Base-by-base conservation (phyloP, 257 asterid species). In the Linaria vulgaris region DNA sequence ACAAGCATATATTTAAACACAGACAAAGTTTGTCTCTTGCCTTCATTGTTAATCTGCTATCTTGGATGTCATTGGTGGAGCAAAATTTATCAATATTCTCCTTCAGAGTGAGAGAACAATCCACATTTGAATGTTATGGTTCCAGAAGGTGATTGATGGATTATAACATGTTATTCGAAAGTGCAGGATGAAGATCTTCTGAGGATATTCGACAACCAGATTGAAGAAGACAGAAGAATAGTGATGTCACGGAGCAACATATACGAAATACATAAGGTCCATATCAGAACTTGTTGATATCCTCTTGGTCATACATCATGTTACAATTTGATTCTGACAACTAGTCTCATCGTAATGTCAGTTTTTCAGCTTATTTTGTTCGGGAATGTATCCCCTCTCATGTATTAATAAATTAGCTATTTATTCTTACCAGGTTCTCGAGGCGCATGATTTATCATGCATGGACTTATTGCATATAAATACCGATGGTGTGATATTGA, bases 201-300 rank as follows among this genome's bases (percentile, higher is more conserved):
- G 74, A 83, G 76, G 76, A 81, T 87, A 76, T 87, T 89, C 80
- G 85, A 74, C 79, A 87, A 89, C 56, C 99, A 92, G 83, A 85
- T 92, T 72, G 95, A 87, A 79, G 99, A 92, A 72, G 99, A 92
- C 76, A 78, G 86, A 76, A 84, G 76, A 73, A 83, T 92, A 75
- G 90, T 89, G 74, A 81, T 89, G 74, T 80, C 95, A 48, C 91
- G 99, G 68, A 89, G 90, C 85, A 92, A 89, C 76, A 64, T 92
- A 70, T 81, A 78, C 31, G 96, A 92, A 79, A 77, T 92, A 72
- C 94, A 87, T 12, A 84, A 85, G 95, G 99, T 92, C 79, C 56
- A 63, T 44, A 5, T 51, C 27, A 24, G 69, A 53, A 11, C 67
- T 39, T 20, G 16, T 60, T 67, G 27, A 43, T 66, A 56, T 71